These are phyloP conservation scores for Pachysolen tannophilus DNA, from an alignment of 805 yeast genomes.

Conservation along the genomic window DNA sequence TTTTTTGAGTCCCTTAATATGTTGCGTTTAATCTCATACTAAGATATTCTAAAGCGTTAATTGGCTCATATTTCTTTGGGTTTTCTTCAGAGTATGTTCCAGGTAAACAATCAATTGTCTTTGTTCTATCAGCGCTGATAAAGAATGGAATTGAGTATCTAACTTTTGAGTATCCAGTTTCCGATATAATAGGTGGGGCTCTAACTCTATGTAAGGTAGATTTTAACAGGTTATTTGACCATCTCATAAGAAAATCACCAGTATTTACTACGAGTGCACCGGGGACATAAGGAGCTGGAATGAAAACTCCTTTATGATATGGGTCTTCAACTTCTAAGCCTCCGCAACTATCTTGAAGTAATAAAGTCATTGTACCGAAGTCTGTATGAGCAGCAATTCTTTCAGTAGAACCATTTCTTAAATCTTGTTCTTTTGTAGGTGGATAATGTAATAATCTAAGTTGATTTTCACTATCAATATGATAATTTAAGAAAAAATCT, in stretches of 20 bases:
- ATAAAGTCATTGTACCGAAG: conserved; percentile 56
- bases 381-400: conserved; percentile 76
- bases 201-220: conserved; percentile 57
- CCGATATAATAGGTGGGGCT: conserved; percentile 26
- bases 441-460: conserved; percentile 39
- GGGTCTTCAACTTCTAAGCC: conserved; percentile 50
- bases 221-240: conserved; percentile 60
- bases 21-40: conserved; percentile 14
- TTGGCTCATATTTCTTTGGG: conserved; percentile 20
- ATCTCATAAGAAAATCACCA: conserved; percentile 57
- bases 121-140: conserved; percentile 64
- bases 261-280: conserved; percentile 55
- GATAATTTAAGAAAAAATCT: conserved; percentile 48
- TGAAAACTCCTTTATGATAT: conserved; percentile 40
- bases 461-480: conserved; percentile 45
- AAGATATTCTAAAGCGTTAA: conserved; percentile 17
- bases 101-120: no score
- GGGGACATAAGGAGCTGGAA: conserved; percentile 48
- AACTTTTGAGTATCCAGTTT: no score
- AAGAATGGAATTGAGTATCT: conserved; percentile 64
- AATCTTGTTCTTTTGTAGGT: conserved; percentile 26
- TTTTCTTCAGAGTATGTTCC: conserved; percentile 12
- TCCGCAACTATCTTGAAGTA: conserved; percentile 58
- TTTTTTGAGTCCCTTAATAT: no score
- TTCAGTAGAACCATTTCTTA: conserved; percentile 43